Percentiles rank a stretch among this genome's conserved stretches.
These are phyloP conservation scores for Cryphonectria parasitica DNA, from an alignment of 2,329 filamentous ascomycete species.

Conservation along the genomic window DNA sequence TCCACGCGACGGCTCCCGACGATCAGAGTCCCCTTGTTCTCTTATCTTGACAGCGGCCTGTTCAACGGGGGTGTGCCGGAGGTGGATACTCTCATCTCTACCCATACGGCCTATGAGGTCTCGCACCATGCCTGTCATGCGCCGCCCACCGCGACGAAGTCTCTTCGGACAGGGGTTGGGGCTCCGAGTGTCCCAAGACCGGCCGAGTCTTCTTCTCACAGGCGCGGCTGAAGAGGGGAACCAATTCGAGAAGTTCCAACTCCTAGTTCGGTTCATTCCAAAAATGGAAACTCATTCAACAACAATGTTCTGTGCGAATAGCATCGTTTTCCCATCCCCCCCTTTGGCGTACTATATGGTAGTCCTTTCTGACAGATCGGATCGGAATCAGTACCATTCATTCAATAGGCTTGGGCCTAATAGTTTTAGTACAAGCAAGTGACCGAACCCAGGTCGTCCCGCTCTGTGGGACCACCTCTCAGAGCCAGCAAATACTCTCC, in stretches of 20 bases:
- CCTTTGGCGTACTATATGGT: neutral
- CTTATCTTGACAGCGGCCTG: neutral
- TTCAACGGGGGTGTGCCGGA: slow-evolving; percentile 24
- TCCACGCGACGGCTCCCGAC: neutral
- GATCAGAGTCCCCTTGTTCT: neutral
- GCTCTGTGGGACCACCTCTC: neutral
- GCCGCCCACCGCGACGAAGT: neutral
- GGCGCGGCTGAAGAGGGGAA: slow-evolving; percentile 13
- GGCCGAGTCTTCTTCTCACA: slow-evolving; percentile 12
- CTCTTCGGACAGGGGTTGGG: slow-evolving; percentile 13
- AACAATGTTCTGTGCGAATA: slow-evolving; percentile 3
- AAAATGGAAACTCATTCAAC: neutral
- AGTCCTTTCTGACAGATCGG: neutral
- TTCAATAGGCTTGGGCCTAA: neutral
- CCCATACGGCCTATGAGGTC: slow-evolving; percentile 25
- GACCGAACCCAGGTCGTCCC: neutral
- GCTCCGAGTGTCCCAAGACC: slow-evolving; percentile 3
- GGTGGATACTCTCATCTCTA: slow-evolving; percentile 21
- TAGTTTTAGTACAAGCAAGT: neutral
- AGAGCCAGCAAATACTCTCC: slow-evolving; percentile 13
- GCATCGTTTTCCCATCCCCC: neutral
- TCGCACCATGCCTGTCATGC: slow-evolving; percentile 19
- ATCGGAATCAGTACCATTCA: neutral
- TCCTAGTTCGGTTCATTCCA: slow-evolving; percentile 16
- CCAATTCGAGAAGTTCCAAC: neutral